A percentile compares a stretch with the other conserved stretches of the same genome.
phyloP scores from a whole-genome alignment of 768 basidiomycete genomes.

The Trametes sanguinea region DNA sequence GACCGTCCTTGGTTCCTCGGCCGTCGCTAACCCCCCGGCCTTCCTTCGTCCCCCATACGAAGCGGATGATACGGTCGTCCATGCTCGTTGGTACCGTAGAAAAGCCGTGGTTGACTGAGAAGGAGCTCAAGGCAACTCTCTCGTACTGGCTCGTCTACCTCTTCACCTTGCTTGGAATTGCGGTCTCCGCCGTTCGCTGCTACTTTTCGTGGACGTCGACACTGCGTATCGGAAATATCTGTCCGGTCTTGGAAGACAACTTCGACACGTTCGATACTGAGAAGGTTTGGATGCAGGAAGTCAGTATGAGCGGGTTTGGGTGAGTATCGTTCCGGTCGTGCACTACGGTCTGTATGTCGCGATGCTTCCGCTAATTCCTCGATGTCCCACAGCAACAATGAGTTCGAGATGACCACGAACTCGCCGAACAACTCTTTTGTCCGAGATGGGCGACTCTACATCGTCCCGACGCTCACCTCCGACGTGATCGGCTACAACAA shows the following conservation, averaged over 20 bases:
- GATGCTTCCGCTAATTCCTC: background rate
- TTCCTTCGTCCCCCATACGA: slow-evolving; percentile 2
- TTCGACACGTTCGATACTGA: slow-evolving; percentile 63
- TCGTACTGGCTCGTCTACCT: slow-evolving; percentile 61
- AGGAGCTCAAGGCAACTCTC: slow-evolving; percentile 50
- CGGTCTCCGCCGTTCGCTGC: slow-evolving; percentile 52
- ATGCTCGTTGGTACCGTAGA: slow-evolving; percentile 34
- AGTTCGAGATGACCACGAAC: slow-evolving; percentile 84
- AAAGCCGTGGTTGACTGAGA: slow-evolving; percentile 64
- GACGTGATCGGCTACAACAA: slow-evolving; percentile 59
- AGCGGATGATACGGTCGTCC: slow-evolving; percentile 34
- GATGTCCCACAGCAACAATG: slow-evolving; percentile 53
- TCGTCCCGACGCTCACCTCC: slow-evolving; percentile 83
- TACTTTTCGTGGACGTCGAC: slow-evolving; percentile 60
- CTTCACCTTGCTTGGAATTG: slow-evolving; percentile 56
- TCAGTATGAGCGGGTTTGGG: slow-evolving; percentile 84
- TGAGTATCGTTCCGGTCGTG: slow-evolving; percentile 35
- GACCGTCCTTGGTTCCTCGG: slow-evolving; percentile 13
- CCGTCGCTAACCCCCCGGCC: too few species aligned
- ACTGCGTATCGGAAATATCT: slow-evolving; percentile 52
- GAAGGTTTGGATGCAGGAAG: slow-evolving; percentile 69
- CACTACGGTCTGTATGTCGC: too few species aligned
- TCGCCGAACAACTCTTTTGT: slow-evolving; percentile 76
- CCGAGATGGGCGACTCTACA: slow-evolving; percentile 70
- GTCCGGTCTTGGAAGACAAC: slow-evolving; percentile 76